phyloP scores from a whole-genome alignment of 208 protist genomes.

The Wallacemonas sp. region DNA sequence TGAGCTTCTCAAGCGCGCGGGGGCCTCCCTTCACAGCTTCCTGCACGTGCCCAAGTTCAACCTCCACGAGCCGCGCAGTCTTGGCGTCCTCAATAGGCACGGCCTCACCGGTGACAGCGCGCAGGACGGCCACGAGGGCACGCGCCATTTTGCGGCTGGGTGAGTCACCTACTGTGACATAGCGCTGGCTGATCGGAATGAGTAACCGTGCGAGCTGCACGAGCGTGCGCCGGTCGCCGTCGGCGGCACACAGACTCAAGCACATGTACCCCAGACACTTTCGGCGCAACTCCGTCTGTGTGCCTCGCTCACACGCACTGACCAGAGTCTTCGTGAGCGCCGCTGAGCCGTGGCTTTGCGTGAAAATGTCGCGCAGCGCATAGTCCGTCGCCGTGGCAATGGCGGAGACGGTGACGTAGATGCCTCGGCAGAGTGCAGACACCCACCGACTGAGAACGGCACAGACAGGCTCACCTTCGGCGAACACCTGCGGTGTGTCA shows the following conservation, averaged over 20 bases:
- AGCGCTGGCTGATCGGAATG: slow-evolving; percentile 25
- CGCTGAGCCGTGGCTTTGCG: slow-evolving; percentile 51
- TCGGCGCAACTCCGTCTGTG: slow-evolving; percentile 80
- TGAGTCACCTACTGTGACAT: slow-evolving; percentile 64
- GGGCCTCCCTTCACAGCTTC: slow-evolving; percentile 29
- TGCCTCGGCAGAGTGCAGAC: slow-evolving; percentile 45
- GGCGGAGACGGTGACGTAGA: slow-evolving; percentile 80
- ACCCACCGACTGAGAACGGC: slow-evolving; percentile 44
- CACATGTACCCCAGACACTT: slow-evolving; percentile 79
- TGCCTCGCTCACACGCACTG: slow-evolving; percentile 37
- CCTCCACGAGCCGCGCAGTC: slow-evolving; percentile 49
- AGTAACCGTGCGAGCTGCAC: slow-evolving; percentile 16
- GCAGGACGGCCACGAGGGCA: slow-evolving; percentile 67
- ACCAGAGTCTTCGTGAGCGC: slow-evolving; percentile 40
- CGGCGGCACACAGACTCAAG: slow-evolving; percentile 45
- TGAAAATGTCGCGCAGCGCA: slow-evolving; percentile 54
- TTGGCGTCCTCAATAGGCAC: slow-evolving; percentile 38
- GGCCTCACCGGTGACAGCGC: slow-evolving; percentile 1
- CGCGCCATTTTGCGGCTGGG: slow-evolving; percentile 79
- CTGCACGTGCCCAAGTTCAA: slow-evolving; percentile 46
- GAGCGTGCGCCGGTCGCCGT: slow-evolving; percentile 5
- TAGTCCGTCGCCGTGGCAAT: slow-evolving; percentile 70
- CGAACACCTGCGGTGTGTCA: slow-evolving; percentile 24
- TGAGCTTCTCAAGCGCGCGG: slow-evolving; percentile 34
- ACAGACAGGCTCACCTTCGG: slow-evolving; percentile 18